These are phyloP conservation scores for Dryas octopetala DNA, from an alignment of 306 rosid species.

Conservation along the genomic window DNA sequence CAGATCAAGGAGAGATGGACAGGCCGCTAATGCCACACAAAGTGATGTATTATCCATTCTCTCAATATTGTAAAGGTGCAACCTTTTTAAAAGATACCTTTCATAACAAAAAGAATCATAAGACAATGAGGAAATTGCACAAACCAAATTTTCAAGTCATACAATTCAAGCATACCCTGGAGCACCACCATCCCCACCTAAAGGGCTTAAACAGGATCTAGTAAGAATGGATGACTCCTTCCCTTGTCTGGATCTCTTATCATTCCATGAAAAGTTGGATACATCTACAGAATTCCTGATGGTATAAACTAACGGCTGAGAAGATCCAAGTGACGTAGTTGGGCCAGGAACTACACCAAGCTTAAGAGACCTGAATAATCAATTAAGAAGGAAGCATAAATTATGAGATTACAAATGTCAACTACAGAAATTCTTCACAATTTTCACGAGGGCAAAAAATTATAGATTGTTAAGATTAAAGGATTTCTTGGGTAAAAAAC, in stretches of 20 bases:
- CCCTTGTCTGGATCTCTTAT: slow-evolving; percentile 96
- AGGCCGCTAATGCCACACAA: slow-evolving; percentile 65
- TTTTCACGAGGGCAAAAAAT: neutral
- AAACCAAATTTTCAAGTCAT: slow-evolving; percentile 22
- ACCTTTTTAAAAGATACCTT: slow-evolving; percentile 73
- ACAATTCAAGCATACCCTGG: slow-evolving; percentile 67
- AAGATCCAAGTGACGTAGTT: slow-evolving; percentile 56
- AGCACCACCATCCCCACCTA: slow-evolving; percentile 62
- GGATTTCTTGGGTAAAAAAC: neutral
- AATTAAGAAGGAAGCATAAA: slow-evolving; percentile 15
- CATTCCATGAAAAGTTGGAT: slow-evolving; percentile 84
- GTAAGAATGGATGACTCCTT: slow-evolving; percentile 87
- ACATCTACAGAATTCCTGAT: slow-evolving; percentile 74
- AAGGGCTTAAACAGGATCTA: slow-evolving; percentile 90
- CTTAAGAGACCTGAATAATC: slow-evolving; percentile 76
- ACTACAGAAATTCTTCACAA: slow-evolving; percentile 8
- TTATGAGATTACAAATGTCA: neutral
- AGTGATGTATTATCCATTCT: slow-evolving; percentile 89
- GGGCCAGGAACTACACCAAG: slow-evolving; percentile 86
- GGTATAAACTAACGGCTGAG: slow-evolving; percentile 68
- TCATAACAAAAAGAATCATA: slow-evolving; percentile 30
- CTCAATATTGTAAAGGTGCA: slow-evolving; percentile 91
- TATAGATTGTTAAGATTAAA: neutral
- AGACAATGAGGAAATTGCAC: slow-evolving; percentile 2
- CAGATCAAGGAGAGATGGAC: slow-evolving; percentile 89